Base-by-base conservation (phyloP, 2,329 filamentous ascomycete genomes). In the Pseudopithomyces chartarum region DNA sequence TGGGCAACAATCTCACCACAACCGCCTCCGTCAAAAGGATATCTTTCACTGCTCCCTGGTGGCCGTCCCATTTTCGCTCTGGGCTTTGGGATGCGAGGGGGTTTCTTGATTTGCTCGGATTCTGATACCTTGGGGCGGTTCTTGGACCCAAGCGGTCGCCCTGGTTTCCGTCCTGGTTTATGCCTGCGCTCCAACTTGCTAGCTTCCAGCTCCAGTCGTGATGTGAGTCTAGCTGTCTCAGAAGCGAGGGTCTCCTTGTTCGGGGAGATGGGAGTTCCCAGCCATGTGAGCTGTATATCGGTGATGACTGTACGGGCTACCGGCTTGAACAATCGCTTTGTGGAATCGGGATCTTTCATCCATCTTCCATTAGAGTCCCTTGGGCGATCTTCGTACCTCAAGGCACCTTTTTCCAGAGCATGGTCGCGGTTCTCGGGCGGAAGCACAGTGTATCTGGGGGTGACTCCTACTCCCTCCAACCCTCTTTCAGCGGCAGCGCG, bases 401-500 rank as follows among this genome's bases (percentile, higher is more conserved):
- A 20, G 8, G 11, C n/a, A 10, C 38, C 32, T 6, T 11, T 8
- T 8, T 23, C 33, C 19, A 23, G 2, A 13, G 33, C 45, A 13
- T 20, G 10, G 13, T 47, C 57, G 43, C 23, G 63, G 58, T 4
- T 54, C 26, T 17, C 52, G 22, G 29, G 57, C 39, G 12, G 56
- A 22, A 20, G 50, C 20, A 68, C 68, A 2, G 66, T 69, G 44
- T 77, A 70, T 22, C 73, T 61, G 15, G 73, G 32, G 1, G 68
- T 73, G 19, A 77, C 74, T 7, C 75, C 74, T 19, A 77, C 62
- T 5, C 86, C 88, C 46, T 85, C 82, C 40, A 93, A 71, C 1
- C 88, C 88, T 49, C 82, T 79, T 52, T 86, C 80, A 53, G 84
- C 84, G 1, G 89, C 89, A 43, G 76, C 80, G 34, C 76, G 74